Conservation (phyloP, 345 rosid species). For the Durio zibethinus region DNA sequence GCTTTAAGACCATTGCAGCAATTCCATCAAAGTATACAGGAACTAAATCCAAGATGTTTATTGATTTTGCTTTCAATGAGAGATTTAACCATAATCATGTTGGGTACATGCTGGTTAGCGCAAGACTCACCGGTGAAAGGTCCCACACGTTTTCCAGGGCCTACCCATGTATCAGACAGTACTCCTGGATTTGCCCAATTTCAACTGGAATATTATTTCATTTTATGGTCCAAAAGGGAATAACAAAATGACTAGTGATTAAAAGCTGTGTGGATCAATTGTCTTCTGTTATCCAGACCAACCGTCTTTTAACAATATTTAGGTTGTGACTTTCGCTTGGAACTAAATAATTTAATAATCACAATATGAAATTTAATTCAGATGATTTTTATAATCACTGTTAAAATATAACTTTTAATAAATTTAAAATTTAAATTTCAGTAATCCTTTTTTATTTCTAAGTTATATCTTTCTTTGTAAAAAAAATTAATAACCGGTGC, state of each 20-base stretch:
- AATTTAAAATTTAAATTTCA: no score
- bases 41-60: not conserved
- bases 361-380: no score
- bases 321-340: not conserved
- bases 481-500: no score
- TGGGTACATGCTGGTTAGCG: constrained; percentile 24
- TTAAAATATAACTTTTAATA: no score
- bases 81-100: constrained; percentile 16
- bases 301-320: not conserved
- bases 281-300: not conserved
- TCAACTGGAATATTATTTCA: not conserved
- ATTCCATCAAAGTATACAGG: constrained; percentile 8
- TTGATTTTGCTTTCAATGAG: constrained; percentile 6
- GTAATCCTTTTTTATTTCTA: no score
- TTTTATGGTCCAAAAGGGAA: not conserved
- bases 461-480: no score
- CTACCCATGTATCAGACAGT: not conserved
- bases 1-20: constrained; percentile 15
- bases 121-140: constrained; percentile 19
- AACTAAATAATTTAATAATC: not conserved
- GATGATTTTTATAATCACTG: no score
- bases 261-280: not conserved
- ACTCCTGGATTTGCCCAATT: not conserved
- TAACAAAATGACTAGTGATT: not conserved
- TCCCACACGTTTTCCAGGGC: constrained; percentile 29